A percentile compares a stretch with the other conserved stretches of the same genome.
Evolutionary conservation across 2,329 filamentous ascomycete species (phyloP).

Genomic region (Cadophora sp.): DNA sequence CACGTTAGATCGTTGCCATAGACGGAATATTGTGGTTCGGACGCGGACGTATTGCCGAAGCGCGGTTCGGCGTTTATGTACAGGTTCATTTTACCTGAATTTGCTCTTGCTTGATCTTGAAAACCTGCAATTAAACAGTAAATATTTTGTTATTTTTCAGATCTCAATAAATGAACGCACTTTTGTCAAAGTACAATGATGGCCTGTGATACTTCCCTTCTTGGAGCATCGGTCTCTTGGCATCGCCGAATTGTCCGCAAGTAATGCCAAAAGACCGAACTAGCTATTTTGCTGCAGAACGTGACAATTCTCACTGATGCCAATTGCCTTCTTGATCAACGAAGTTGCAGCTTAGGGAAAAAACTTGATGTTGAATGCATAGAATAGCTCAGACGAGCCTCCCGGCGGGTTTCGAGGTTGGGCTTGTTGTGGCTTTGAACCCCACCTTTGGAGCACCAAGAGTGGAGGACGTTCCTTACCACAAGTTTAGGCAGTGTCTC

Average conservation of each 20-base stretch:
- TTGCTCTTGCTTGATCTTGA: too few relatives aligned
- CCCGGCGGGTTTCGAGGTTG: background rate
- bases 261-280: background rate
- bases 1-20: background rate
- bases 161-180: too few relatives aligned
- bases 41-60: background rate
- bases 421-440: background rate
- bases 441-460: background rate
- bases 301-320: too few relatives aligned
- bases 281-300: too few relatives aligned
- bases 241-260: background rate
- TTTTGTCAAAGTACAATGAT: too few relatives aligned
- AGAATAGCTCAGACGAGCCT: background rate
- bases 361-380: background rate
- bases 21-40: background rate
- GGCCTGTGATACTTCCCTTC: too few relatives aligned
- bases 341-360: too few relatives aligned
- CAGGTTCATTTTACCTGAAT: too few relatives aligned
- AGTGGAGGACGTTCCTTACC: background rate
- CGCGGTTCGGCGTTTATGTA: background rate
- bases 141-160: too few relatives aligned
- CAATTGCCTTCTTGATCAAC: too few relatives aligned
- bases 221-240: slow-evolving; percentile 3
- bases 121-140: too few relatives aligned
- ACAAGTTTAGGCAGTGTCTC: background rate